Conservation (phyloP, 352 stramenopile genomes). For the Pythium phragmiticola region DNA sequence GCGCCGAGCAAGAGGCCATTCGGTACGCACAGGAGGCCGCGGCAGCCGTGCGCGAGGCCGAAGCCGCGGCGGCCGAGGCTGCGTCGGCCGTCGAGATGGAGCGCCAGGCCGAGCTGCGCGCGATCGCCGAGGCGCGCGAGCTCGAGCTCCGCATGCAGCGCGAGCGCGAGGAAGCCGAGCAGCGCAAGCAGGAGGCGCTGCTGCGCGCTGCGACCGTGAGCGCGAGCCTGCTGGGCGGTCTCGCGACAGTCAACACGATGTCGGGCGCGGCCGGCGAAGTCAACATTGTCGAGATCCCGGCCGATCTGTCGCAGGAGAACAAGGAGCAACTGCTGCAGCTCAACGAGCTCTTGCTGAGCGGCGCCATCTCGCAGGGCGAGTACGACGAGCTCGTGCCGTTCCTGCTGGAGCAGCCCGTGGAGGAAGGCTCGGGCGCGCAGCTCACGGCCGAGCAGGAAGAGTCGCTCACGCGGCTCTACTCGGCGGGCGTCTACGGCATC, state of each 20-base stretch:
- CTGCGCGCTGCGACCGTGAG: constrained; percentile 75
- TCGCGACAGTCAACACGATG: constrained; percentile 81
- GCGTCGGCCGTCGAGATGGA: constrained; percentile 77
- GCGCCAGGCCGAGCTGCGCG: constrained; percentile 75
- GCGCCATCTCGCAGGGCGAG: constrained; percentile 79
- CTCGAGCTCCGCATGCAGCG: constrained; percentile 55
- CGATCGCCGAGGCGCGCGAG: constrained; percentile 72
- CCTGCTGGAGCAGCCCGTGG: constrained; percentile 64
- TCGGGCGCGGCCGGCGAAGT: constrained; percentile 65
- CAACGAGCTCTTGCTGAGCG: constrained; percentile 80
- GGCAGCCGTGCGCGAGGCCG: constrained; percentile 53
- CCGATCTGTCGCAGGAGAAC: constrained; percentile 83
- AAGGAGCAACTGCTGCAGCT: constrained; percentile 84
- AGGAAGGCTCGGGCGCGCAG: constrained; percentile 55
- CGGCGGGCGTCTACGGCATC: constrained; percentile 74
- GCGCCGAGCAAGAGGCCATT: constrained; percentile 63
- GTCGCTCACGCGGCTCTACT: constrained; percentile 77
- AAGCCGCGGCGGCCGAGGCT: constrained; percentile 69
- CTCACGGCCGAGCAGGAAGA: constrained; percentile 82
- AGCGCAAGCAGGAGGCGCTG: constrained; percentile 58
- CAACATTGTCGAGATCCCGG: constrained; percentile 81
- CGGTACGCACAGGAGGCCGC: constrained; percentile 55
- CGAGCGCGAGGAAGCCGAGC: constrained; percentile 56
- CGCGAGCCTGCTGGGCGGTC: constrained; percentile 65
- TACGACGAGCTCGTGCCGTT: constrained; percentile 90